Evolutionary conservation across 75 land plant genomes (phyloP).

Genomic region (Gnetum montanum): DNA sequence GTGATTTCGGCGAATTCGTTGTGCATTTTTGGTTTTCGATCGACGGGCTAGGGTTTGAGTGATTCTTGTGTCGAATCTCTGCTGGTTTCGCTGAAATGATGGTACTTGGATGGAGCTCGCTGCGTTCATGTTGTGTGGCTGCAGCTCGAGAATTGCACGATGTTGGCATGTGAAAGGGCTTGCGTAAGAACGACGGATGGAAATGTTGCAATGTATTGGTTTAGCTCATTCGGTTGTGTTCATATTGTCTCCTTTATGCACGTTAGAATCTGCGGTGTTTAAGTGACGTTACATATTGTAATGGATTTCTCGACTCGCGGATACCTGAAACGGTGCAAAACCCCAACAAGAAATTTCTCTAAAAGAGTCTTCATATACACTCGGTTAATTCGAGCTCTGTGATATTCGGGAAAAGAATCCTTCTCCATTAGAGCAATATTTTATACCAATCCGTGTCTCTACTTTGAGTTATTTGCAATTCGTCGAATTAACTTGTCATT

Average conservation of each 20-base stretch:
- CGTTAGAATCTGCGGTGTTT: neutral
- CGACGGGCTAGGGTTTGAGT: neutral
- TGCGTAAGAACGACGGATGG: neutral
- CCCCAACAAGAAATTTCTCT: too few relatives aligned
- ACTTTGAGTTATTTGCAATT: too few relatives aligned
- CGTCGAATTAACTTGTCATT: too few relatives aligned
- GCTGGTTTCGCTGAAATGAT: neutral
- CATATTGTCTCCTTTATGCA: neutral
- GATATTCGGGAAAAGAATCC: too few relatives aligned
- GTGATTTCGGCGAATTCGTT: neutral
- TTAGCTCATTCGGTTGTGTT: neutral
- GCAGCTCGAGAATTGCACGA: neutral
- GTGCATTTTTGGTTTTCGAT: neutral
- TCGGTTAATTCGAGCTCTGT: too few relatives aligned
- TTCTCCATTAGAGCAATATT: too few relatives aligned
- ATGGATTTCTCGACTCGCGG: conserved; percentile 6
- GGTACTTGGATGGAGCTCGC: neutral
- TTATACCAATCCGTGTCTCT: too few relatives aligned
- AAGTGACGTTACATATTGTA: neutral
- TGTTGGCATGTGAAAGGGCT: neutral
- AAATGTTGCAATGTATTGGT: neutral
- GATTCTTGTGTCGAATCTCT: neutral
- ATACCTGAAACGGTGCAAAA: too few relatives aligned
- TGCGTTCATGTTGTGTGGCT: neutral
- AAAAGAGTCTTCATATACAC: too few relatives aligned